Evolutionary conservation across 495 filamentous ascomycete genomes (phyloP).

Genomic region (Pseudomonodictys pantanalensis): DNA sequence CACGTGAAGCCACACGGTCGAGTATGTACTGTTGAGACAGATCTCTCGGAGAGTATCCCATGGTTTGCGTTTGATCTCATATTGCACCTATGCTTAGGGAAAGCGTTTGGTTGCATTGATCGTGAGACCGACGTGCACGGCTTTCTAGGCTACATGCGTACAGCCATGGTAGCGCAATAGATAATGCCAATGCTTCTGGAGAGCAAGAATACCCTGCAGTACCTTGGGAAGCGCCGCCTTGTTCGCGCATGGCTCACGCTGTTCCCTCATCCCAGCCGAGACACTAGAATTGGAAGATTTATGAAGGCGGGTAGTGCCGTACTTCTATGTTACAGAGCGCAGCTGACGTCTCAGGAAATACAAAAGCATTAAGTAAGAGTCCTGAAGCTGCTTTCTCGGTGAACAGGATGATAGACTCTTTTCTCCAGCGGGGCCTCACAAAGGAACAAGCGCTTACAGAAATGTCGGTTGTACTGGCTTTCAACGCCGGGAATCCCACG

Average conservation of each 20-base stretch:
- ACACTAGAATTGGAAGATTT: neutral
- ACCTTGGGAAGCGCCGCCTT: neutral
- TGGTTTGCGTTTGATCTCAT: conserved; percentile 48
- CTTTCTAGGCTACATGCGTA: neutral
- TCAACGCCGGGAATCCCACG: neutral
- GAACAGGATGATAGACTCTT: neutral
- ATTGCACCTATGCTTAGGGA: conserved; percentile 40
- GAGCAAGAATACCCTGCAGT: neutral
- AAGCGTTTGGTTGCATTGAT: conserved; percentile 40
- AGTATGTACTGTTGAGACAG: too few species aligned
- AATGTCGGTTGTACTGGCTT: neutral
- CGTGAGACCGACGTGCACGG: conserved; percentile 34
- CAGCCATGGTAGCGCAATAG: conserved; percentile 8
- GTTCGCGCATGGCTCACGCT: neutral
- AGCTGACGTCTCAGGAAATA: too few species aligned
- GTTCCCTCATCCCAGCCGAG: neutral
- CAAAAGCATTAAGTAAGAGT: too few species aligned
- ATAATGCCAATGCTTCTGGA: neutral
- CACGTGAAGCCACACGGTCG: too few species aligned
- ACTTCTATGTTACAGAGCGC: too few species aligned
- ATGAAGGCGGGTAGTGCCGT: neutral
- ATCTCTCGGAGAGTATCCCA: conserved; percentile 34
- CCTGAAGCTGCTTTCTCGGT: neutral
- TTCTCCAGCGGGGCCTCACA: neutral
- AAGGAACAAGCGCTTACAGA: neutral